A percentile compares a stretch with the other conserved stretches of the same genome.
Conservation (phyloP, 1,139 yeast genomes). For the Blastobotrys ciferrii region DNA sequence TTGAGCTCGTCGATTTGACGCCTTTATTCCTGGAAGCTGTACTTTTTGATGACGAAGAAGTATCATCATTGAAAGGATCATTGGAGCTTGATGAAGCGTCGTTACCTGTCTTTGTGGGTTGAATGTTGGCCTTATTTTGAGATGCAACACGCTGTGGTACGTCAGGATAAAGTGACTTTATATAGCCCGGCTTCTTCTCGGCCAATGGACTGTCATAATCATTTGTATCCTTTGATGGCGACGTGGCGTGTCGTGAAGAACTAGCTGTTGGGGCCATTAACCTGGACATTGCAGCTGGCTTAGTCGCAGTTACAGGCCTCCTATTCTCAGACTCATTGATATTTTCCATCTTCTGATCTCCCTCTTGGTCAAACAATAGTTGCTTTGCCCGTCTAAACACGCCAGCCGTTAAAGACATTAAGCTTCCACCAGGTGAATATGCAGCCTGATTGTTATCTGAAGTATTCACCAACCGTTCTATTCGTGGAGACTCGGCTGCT, state of each 20-base stretch:
- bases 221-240: conserved; percentile 8
- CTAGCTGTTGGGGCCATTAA: conserved; percentile 41
- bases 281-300: conserved; percentile 27
- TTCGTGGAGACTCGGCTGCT: not conserved
- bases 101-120: not conserved
- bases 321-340: conserved; percentile 1
- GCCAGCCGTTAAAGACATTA: conserved; percentile 19
- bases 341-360: not conserved
- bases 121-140: conserved; percentile 1
- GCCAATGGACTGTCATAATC: conserved; percentile 15
- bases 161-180: conserved; percentile 15
- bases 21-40: not conserved
- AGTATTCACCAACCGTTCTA: not conserved
- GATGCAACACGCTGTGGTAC: conserved; percentile 6
- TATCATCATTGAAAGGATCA: conserved; percentile 2
- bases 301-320: conserved; percentile 1
- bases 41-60: conserved; percentile 5
- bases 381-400: conserved; percentile 29
- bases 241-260: conserved; percentile 21
- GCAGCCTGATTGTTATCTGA: not conserved
- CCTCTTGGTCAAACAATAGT: conserved; percentile 23
- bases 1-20: not conserved
- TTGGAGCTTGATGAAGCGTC: not conserved
- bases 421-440: conserved; percentile 8
- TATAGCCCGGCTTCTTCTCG: conserved; percentile 12